Conservation (phyloP, 2,329 filamentous ascomycete genomes). For the Aureobasidium sp. region DNA sequence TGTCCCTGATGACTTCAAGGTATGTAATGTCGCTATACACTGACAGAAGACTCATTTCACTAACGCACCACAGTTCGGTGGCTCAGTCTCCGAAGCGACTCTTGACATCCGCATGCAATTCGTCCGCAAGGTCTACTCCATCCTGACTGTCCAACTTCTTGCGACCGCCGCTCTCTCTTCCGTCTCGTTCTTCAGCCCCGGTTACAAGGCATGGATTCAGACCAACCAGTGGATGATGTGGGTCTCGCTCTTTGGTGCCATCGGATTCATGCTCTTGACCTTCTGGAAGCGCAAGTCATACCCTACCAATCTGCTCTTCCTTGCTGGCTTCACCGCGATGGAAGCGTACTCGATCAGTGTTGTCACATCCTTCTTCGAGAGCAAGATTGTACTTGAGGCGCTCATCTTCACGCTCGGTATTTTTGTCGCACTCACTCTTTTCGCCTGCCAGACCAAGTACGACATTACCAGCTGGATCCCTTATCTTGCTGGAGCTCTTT, state of each 20-base stretch:
- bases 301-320: constrained; percentile 89
- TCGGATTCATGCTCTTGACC: constrained; percentile 78
- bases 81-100: constrained; percentile 85
- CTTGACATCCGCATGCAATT: constrained; percentile 67
- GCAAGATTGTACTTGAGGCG: constrained; percentile 78
- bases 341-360: constrained; percentile 93
- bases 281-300: constrained; percentile 91
- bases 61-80: constrained; percentile 61
- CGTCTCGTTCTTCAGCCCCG: constrained; percentile 73
- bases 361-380: constrained; percentile 83
- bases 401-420: constrained; percentile 72
- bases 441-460: constrained; percentile 96
- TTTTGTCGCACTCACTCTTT: constrained; percentile 60
- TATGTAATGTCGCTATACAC: constrained; percentile 26
- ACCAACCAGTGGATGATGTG: constrained; percentile 76
- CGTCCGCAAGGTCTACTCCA: constrained; percentile 66
- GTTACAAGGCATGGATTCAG: constrained; percentile 85
- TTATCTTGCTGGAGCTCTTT: constrained; percentile 83
- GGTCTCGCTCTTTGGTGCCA: constrained; percentile 73
- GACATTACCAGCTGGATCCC: constrained; percentile 98
- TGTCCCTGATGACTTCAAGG: constrained; percentile 95
- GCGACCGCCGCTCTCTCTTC: constrained; percentile 73
- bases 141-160: constrained; percentile 90
- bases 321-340: constrained; percentile 78
- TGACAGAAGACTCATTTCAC: neutral